Evolutionary conservation across 2,329 filamentous ascomycete species (phyloP).

Genomic region (Immersiporthe knoxdaviesiana): DNA sequence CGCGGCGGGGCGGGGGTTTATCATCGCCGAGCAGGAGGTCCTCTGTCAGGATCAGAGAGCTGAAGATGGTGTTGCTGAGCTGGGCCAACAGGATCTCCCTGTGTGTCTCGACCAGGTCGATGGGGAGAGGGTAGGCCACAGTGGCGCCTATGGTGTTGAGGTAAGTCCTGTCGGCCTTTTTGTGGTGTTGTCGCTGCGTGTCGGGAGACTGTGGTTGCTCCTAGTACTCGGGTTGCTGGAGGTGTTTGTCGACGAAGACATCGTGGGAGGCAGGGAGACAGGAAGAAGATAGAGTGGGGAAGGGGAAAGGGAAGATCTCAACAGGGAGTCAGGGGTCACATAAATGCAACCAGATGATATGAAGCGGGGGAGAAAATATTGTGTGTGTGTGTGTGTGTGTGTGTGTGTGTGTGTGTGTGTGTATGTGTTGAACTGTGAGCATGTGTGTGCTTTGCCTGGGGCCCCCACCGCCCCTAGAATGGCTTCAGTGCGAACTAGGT

Average conservation of each 20-base stretch:
- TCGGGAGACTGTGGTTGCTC: not conserved
- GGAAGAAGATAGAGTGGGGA: not conserved
- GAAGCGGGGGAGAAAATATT: too few species aligned
- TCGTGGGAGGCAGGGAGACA: not conserved
- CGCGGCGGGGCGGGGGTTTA: constrained; percentile 49
- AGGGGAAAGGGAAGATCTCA: not conserved
- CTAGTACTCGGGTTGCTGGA: not conserved
- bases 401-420: not conserved
- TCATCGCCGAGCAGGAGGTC: constrained; percentile 4
- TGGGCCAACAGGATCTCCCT: constrained; percentile 64
- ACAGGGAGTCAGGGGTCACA: not conserved
- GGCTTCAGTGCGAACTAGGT: not conserved
- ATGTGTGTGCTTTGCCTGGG: not conserved
- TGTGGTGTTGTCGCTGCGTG: not conserved
- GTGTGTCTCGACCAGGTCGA: constrained; percentile 65
- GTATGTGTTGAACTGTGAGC: not conserved
- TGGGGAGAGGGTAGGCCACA: constrained; percentile 63
- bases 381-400: not conserved
- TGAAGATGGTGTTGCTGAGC: constrained; percentile 59
- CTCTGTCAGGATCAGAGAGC: constrained; percentile 42
- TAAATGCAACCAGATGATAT: not conserved
- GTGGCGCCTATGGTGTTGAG: constrained; percentile 25
- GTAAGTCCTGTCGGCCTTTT: constrained; percentile 4
- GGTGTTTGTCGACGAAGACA: not conserved
- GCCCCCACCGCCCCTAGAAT: not conserved